Evolutionary conservation across 202 grass and related monocot species (phyloP).

Genomic region (Musa balbisiana): DNA sequence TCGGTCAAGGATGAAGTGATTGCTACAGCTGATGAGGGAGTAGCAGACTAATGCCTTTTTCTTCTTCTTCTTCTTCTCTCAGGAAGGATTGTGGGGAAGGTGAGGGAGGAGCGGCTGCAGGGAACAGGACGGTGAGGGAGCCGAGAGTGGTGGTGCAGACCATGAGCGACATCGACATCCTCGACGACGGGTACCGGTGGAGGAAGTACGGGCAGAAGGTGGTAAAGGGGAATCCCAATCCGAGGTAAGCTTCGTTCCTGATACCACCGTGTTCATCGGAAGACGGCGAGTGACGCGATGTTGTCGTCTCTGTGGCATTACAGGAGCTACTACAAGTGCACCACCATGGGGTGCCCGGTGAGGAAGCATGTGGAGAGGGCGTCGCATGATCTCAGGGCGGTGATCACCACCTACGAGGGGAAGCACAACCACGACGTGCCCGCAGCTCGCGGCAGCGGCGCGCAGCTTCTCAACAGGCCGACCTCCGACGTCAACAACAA

Average conservation of each 20-base stretch:
- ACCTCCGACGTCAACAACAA: constrained; percentile 21
- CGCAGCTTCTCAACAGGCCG: constrained; percentile 17
- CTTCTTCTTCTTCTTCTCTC: constrained; percentile 15
- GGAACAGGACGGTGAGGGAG: constrained; percentile 73
- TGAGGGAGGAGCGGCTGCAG: constrained; percentile 35
- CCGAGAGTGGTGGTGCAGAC: constrained; percentile 88
- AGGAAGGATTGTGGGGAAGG: constrained; percentile 51
- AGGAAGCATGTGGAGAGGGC: constrained; percentile 98
- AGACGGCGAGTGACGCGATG: too few species aligned
- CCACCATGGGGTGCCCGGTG: constrained; percentile 65
- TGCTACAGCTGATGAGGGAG: not conserved
- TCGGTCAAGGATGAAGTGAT: not conserved
- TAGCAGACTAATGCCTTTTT: not conserved
- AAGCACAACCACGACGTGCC: constrained; percentile 99
- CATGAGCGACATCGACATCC: constrained; percentile 95
- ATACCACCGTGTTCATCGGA: not conserved
- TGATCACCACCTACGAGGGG: constrained; percentile 99
- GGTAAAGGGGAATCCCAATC: constrained; percentile 93
- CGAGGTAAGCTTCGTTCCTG: constrained; percentile 33
- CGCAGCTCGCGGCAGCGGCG: constrained; percentile 58
- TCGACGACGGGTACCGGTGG: constrained; percentile 88
- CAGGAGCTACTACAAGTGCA: constrained; percentile 99
- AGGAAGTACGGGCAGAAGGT: constrained; percentile 96
- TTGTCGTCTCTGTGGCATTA: not conserved
- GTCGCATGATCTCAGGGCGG: constrained; percentile 70